A percentile compares a stretch with the other conserved stretches of the same genome.
Conservation (phyloP, 768 basidiomycete genomes). For the Jaapia argillacea region DNA sequence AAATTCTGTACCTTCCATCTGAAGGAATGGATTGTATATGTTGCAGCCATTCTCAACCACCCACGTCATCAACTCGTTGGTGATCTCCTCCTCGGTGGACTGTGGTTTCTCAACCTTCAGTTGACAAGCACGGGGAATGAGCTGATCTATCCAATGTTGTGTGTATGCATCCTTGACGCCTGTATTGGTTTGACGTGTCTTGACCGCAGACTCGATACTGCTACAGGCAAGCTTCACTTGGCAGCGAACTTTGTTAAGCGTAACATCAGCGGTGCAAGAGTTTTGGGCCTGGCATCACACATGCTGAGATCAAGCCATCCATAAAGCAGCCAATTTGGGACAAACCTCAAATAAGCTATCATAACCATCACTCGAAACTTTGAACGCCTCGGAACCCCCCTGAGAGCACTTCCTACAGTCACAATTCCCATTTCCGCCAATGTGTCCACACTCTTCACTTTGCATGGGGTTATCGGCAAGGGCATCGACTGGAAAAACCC, state of each 20-base stretch:
- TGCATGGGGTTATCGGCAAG: conserved; percentile 14
- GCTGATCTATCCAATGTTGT: conserved; percentile 9
- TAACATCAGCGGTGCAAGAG: conserved; percentile 1
- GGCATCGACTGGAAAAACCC: conserved; percentile 12
- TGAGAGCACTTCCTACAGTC: conserved; percentile 29
- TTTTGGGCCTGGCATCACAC: conserved; percentile 1
- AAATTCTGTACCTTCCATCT: conserved; percentile 13
- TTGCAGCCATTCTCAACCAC: conserved; percentile 12
- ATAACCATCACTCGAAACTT: conserved; percentile 24
- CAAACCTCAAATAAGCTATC: conserved; percentile 18
- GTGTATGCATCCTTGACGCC: conserved; percentile 13
- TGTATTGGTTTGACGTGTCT: conserved; percentile 7
- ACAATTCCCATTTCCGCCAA: conserved; percentile 28
- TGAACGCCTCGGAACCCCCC: conserved; percentile 24
- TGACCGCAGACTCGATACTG: conserved; percentile 5
- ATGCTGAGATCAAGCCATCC: not conserved
- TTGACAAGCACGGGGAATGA: conserved; percentile 8
- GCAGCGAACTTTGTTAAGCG: not conserved
- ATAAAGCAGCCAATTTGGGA: not conserved
- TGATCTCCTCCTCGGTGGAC: conserved; percentile 11
- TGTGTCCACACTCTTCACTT: conserved; percentile 18
- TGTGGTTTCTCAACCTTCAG: conserved; percentile 9
- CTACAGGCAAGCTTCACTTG: conserved; percentile 5
- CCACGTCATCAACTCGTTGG: conserved; percentile 18
- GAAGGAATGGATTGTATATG: conserved; percentile 23